Evolutionary conservation across 148 eudicot species (phyloP).

Genomic region (Diospyros lotus): DNA sequence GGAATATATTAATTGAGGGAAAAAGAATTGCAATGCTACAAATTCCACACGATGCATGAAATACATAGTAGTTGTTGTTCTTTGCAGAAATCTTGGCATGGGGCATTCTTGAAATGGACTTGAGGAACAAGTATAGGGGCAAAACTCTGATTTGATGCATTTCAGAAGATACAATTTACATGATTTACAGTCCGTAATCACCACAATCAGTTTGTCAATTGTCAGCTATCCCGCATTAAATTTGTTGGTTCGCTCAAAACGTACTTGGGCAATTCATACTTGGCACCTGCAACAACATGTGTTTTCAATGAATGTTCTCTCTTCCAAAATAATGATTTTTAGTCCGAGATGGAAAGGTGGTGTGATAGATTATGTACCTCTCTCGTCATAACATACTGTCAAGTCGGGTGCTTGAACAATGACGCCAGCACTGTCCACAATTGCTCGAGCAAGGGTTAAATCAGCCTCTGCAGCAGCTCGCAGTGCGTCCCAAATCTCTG

Average conservation of each 20-base stretch:
- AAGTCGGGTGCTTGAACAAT: slow-evolving; percentile 58
- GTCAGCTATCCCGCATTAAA: slow-evolving; percentile 41
- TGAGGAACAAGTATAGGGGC: too few relatives aligned
- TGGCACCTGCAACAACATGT: slow-evolving; percentile 52
- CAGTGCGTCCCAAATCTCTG: slow-evolving; percentile 89
- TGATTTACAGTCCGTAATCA: slow-evolving; percentile 20
- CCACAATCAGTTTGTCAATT: background rate
- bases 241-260: slow-evolving; percentile 67
- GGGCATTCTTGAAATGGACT: too few relatives aligned
- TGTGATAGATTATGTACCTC: slow-evolving; percentile 33
- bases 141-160: too few relatives aligned
- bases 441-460: slow-evolving; percentile 47
- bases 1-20: too few relatives aligned
- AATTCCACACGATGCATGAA: too few relatives aligned
- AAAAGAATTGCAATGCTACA: too few relatives aligned
- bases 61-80: too few relatives aligned
- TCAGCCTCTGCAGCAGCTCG: slow-evolving; percentile 63
- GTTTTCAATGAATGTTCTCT: background rate
- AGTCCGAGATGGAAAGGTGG: background rate
- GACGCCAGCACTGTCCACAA: slow-evolving; percentile 70
- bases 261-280: slow-evolving; percentile 61
- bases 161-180: slow-evolving; percentile 14
- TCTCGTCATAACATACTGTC: slow-evolving; percentile 68
- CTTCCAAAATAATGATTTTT: too few relatives aligned
- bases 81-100: too few relatives aligned